A percentile compares a stretch with the other conserved stretches of the same genome.
Evolutionary conservation across 192 early-diverging fungal species (phyloP).

Genomic region (Linnemannia zychae): DNA sequence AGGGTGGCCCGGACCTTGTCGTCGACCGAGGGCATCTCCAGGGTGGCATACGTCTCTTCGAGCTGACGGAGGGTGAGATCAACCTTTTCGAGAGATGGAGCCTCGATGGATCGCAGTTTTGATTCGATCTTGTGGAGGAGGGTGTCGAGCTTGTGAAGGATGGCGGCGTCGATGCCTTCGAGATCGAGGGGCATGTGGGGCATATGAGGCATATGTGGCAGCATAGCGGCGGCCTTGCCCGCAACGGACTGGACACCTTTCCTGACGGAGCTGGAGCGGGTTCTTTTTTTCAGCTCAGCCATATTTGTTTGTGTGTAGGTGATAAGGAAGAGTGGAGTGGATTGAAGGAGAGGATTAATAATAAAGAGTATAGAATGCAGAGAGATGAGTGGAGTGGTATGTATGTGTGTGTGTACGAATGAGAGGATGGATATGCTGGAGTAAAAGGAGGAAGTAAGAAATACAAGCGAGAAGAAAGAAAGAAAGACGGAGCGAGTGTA

Average conservation of each 20-base stretch:
- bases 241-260: slow-evolving; percentile 48
- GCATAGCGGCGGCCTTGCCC: slow-evolving; percentile 49
- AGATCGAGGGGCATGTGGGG: slow-evolving; percentile 31
- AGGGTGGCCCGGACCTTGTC: slow-evolving; percentile 46
- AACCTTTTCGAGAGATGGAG: slow-evolving; percentile 55
- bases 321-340: not conserved
- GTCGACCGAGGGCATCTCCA: slow-evolving; percentile 53
- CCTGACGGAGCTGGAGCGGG: slow-evolving; percentile 49
- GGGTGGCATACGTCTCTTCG: slow-evolving; percentile 61
- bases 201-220: slow-evolving; percentile 6
- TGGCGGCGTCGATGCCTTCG: slow-evolving; percentile 51
- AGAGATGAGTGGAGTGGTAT: not conserved
- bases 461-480: not conserved
- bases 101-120: slow-evolving; percentile 45
- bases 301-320: slow-evolving; percentile 16
- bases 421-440: not conserved
- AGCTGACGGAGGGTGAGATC: slow-evolving; percentile 57
- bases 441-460: not conserved
- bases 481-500: slow-evolving; percentile 3
- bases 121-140: slow-evolving; percentile 49
- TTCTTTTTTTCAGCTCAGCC: slow-evolving; percentile 51
- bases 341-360: not conserved
- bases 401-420: not conserved
- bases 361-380: not conserved
- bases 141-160: slow-evolving; percentile 48